Conservation (phyloP, 805 yeast species). For the Candida nonsorbophila region DNA sequence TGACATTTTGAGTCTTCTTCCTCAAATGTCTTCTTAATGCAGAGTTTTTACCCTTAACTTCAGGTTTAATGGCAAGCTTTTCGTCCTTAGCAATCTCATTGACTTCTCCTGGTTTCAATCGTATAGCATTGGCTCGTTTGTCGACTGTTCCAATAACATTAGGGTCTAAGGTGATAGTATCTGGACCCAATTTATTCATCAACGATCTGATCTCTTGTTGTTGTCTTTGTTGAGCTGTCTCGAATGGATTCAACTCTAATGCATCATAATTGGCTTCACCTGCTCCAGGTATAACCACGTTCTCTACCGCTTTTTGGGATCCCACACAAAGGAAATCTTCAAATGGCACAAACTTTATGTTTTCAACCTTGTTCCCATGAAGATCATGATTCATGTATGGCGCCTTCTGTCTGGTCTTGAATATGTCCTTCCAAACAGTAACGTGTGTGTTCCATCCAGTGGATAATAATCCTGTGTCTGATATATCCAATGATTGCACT, state of each 20-base stretch:
- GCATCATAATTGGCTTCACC: constrained; percentile 99
- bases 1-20: constrained; percentile 78
- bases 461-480: constrained; percentile 82
- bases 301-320: constrained; percentile 70
- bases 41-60: constrained; percentile 75
- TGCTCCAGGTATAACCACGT: constrained; percentile 90
- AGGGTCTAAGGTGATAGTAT: constrained; percentile 90
- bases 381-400: constrained; percentile 91
- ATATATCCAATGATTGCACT: constrained; percentile 69
- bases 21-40: constrained; percentile 74
- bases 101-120: constrained; percentile 60
- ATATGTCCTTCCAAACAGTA: constrained; percentile 86
- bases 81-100: constrained; percentile 38
- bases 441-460: constrained; percentile 97
- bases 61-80: constrained; percentile 59
- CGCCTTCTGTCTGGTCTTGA: constrained; percentile 62
- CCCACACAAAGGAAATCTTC: constrained; percentile 96
- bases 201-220: constrained; percentile 83
- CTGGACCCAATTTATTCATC: constrained; percentile 85
- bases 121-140: constrained; percentile 53
- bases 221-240: constrained; percentile 87
- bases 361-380: constrained; percentile 70
- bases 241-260: constrained; percentile 87
- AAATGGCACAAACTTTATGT: constrained; percentile 77
- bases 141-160: constrained; percentile 80